A percentile compares a stretch with the other conserved stretches of the same genome.
These are phyloP conservation scores for Silene vulgaris DNA, from an alignment of 179 eudicot species.

Conservation along the genomic window DNA sequence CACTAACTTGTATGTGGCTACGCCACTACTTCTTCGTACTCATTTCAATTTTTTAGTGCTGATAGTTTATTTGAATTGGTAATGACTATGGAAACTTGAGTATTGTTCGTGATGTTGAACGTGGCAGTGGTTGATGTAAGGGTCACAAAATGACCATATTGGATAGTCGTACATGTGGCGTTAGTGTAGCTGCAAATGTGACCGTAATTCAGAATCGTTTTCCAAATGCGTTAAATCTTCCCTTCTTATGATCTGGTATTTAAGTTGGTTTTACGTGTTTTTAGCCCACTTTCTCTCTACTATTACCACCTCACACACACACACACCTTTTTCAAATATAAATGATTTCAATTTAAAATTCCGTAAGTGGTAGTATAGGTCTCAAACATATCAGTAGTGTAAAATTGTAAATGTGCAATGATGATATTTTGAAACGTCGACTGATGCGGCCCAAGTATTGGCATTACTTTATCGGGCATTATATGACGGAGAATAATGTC, in stretches of 20 bases:
- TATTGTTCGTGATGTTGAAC: background rate
- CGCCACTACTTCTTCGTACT: background rate
- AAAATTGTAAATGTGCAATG: too few species aligned
- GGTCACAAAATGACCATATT: background rate
- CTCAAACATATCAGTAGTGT: background rate
- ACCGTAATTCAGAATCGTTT: background rate
- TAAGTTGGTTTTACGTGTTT: background rate
- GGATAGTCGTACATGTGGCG: background rate
- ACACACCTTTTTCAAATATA: background rate
- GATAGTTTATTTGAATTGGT: background rate
- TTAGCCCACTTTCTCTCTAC: background rate
- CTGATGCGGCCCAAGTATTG: background rate
- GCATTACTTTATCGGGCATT: background rate
- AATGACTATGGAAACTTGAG: background rate
- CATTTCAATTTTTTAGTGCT: background rate
- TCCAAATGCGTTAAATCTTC: background rate
- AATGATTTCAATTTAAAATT: background rate
- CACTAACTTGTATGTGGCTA: too few species aligned
- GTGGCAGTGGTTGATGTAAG: background rate
- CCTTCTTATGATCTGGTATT: background rate
- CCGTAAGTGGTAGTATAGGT: background rate
- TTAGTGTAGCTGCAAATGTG: background rate
- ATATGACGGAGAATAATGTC: too few species aligned
- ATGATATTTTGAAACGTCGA: background rate
- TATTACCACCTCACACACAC: background rate